phyloP scores from a whole-genome alignment of 345 rosid species.

The Populus euphratica region DNA sequence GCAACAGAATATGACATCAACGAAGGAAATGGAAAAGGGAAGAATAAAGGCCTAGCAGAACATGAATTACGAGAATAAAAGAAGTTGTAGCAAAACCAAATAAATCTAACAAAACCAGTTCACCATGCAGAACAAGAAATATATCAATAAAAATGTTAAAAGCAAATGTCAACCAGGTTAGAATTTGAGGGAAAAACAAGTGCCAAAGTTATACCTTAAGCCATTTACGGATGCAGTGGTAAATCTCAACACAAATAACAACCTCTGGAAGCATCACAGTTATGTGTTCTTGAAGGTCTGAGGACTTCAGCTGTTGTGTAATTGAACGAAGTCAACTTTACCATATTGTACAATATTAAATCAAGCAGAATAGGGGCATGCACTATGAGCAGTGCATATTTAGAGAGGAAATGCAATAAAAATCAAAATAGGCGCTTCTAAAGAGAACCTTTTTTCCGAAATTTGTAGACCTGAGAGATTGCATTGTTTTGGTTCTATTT shows the following conservation, averaged over 20 bases:
- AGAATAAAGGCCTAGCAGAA: neutral
- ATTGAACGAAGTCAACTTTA: neutral
- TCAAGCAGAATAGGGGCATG: neutral
- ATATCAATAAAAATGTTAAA: neutral
- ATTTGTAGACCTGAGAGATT: conserved; percentile 49
- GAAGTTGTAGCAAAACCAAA: neutral
- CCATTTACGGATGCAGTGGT: conserved; percentile 39
- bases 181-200: neutral
- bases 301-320: conserved; percentile 41
- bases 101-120: neutral
- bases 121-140: neutral
- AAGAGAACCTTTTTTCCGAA: conserved; percentile 43
- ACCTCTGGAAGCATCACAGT: conserved; percentile 53
- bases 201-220: conserved; percentile 45
- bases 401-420: neutral
- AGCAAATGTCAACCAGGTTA: neutral
- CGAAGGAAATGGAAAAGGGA: neutral
- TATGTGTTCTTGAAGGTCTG: conserved; percentile 30
- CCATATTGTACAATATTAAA: neutral
- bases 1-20: conserved; percentile 16
- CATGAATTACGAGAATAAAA: neutral
- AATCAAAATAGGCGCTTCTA: neutral
- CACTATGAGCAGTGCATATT: neutral
- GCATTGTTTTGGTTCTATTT: conserved; percentile 44
- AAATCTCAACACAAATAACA: conserved; percentile 68